These are phyloP conservation scores for Volvox reticuliferus DNA, from an alignment of 139 green algal species.

Conservation along the genomic window DNA sequence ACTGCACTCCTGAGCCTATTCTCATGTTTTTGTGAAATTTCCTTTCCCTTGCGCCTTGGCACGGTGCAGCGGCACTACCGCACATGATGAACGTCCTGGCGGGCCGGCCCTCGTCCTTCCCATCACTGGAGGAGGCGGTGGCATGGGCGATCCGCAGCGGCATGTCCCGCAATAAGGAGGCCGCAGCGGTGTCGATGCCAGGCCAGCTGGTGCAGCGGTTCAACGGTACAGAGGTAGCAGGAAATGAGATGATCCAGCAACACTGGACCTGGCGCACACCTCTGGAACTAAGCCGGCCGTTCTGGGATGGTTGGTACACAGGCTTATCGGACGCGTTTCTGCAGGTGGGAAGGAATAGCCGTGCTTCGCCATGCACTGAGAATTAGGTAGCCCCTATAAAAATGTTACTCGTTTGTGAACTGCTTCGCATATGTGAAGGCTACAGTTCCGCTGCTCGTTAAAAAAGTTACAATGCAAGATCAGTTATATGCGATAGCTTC, in stretches of 20 bases:
- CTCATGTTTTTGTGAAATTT: background rate
- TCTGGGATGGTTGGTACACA: constrained; percentile 93
- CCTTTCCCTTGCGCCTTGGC: background rate
- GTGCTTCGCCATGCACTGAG: too few species aligned
- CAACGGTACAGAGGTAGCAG: background rate
- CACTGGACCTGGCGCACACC: constrained; percentile 85
- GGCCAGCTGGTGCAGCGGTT: constrained; percentile 65
- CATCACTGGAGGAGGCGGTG: constrained; percentile 63
- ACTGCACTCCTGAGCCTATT: background rate
- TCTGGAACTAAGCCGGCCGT: constrained; percentile 71
- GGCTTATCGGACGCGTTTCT: constrained; percentile 90
- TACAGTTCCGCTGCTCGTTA: too few species aligned
- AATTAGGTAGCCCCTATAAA: too few species aligned
- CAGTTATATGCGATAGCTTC: too few species aligned
- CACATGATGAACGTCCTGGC: constrained; percentile 83
- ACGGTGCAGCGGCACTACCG: constrained; percentile 75
- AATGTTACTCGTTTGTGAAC: too few species aligned
- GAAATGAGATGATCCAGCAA: background rate
- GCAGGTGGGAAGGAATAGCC: constrained; percentile 33
- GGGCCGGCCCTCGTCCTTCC: constrained; percentile 72
- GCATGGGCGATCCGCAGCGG: constrained; percentile 75
- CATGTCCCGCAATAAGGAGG: constrained; percentile 65
- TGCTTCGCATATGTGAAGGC: too few species aligned
- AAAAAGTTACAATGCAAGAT: too few species aligned
- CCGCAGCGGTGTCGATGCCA: constrained; percentile 78